Conservation (phyloP, 1,284 basidiomycete genomes). For the Hymenochaete sp. region DNA sequence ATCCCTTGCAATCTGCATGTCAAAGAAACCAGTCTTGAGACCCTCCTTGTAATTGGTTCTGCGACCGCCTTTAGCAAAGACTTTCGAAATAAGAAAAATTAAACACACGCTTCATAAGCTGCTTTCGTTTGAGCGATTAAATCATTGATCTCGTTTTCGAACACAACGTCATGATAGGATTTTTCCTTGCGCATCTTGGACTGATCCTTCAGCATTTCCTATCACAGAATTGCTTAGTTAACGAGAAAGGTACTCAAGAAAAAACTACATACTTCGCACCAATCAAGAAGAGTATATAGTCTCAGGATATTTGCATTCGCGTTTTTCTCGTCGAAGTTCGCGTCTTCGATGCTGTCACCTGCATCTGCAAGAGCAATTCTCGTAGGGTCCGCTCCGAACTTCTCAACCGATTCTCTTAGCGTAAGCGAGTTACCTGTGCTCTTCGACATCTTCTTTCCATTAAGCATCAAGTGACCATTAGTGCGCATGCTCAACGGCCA, state of each 20-base stretch:
- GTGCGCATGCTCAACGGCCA: conserved; percentile 90
- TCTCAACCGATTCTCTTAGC: conserved; percentile 66
- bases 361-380: conserved; percentile 92
- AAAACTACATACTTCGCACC: conserved; percentile 70
- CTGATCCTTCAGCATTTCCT: conserved; percentile 72
- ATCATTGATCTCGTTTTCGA: conserved; percentile 88
- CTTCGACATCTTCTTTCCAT: conserved; percentile 99
- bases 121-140: conserved; percentile 74
- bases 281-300: conserved; percentile 83
- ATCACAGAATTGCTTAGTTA: conserved; percentile 1
- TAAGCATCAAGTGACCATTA: conserved; percentile 96
- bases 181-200: conserved; percentile 58
- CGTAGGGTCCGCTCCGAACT: conserved; percentile 92
- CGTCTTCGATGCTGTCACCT: conserved; percentile 95
- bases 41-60: conserved; percentile 96
- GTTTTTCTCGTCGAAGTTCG: conserved; percentile 98
- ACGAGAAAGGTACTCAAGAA: background rate
- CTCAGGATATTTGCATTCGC: conserved; percentile 97
- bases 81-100: conserved; percentile 4
- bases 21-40: conserved; percentile 93
- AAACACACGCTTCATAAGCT: conserved; percentile 70
- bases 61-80: background rate
- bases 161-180: conserved; percentile 77
- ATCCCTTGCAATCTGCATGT: conserved; percentile 86
- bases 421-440: conserved; percentile 88